Percentiles rank a stretch among this genome's conserved stretches.
Evolutionary conservation across 176 grass and related monocot species (phyloP).

Genomic region (Puya raimondii): DNA sequence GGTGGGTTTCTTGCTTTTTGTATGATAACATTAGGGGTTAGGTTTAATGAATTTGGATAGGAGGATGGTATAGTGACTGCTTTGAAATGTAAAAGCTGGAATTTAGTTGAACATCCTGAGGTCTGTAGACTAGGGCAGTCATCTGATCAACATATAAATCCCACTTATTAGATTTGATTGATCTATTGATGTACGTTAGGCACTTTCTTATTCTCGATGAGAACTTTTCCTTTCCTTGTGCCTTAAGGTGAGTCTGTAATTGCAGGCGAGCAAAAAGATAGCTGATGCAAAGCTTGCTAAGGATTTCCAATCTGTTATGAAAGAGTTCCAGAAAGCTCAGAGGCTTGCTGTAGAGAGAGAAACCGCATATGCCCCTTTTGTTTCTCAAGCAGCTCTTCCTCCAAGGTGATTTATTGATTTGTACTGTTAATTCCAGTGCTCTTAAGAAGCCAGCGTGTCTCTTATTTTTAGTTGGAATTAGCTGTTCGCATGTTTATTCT

Average conservation of each 20-base stretch:
- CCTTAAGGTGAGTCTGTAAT: not conserved
- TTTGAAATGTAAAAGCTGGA: too few species aligned
- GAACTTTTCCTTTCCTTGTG: not conserved
- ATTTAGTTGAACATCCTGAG: too few species aligned
- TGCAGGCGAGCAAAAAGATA: slow-evolving; percentile 22
- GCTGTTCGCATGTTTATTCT: not conserved
- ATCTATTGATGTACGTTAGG: not conserved
- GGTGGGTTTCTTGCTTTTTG: too few species aligned
- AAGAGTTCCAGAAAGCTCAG: slow-evolving; percentile 21
- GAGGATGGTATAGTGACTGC: too few species aligned
- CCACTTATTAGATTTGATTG: not conserved
- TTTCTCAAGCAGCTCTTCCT: slow-evolving; percentile 2
- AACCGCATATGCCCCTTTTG: slow-evolving; percentile 18
- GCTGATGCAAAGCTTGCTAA: slow-evolving; percentile 20
- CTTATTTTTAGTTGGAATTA: not conserved
- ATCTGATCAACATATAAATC: too few species aligned
- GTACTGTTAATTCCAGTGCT: not conserved
- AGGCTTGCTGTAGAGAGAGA: slow-evolving; percentile 20
- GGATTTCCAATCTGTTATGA: slow-evolving; percentile 17
- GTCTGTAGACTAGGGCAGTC: not conserved
- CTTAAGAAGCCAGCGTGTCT: not conserved
- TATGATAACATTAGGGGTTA: too few species aligned
- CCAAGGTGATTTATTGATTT: slow-evolving; percentile 4
- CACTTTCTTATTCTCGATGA: not conserved
- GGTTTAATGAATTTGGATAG: too few species aligned